These are phyloP conservation scores for Gilbertella persicaria DNA, from an alignment of 371 early-diverging fungal genomes.

Conservation along the genomic window DNA sequence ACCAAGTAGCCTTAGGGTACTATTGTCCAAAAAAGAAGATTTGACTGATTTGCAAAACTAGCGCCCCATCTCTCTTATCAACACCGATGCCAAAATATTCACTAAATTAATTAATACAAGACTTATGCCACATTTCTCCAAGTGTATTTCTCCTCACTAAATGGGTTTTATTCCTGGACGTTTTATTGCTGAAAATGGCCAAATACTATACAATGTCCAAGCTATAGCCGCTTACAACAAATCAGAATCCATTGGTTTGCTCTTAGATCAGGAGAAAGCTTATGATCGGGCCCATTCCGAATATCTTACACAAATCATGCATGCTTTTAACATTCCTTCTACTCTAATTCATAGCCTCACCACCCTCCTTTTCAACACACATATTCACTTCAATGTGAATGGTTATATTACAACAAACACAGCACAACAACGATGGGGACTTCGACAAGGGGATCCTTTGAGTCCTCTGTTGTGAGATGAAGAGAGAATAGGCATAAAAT, in stretches of 20 bases:
- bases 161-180: constrained; percentile 4
- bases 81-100: constrained; percentile 5
- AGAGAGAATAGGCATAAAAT: too few relatives aligned
- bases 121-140: background rate
- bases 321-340: constrained; percentile 13
- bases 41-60: constrained; percentile 17
- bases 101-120: background rate
- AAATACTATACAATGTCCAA: background rate
- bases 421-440: too few relatives aligned
- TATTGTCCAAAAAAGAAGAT: constrained; percentile 7
- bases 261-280: constrained; percentile 17
- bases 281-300: constrained; percentile 17
- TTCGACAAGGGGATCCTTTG: too few relatives aligned
- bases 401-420: too few relatives aligned
- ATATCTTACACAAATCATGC: constrained; percentile 3
- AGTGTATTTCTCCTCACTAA: background rate
- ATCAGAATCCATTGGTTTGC: constrained; percentile 1
- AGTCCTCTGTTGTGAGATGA: too few relatives aligned
- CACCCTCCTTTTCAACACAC: too few relatives aligned
- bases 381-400: too few relatives aligned
- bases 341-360: too few relatives aligned
- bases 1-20: too few relatives aligned
- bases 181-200: constrained; percentile 16
- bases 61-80: constrained; percentile 5
- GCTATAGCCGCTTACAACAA: background rate